phyloP scores from a whole-genome alignment of 306 rosid genomes.

The Astragalus membranaceus region DNA sequence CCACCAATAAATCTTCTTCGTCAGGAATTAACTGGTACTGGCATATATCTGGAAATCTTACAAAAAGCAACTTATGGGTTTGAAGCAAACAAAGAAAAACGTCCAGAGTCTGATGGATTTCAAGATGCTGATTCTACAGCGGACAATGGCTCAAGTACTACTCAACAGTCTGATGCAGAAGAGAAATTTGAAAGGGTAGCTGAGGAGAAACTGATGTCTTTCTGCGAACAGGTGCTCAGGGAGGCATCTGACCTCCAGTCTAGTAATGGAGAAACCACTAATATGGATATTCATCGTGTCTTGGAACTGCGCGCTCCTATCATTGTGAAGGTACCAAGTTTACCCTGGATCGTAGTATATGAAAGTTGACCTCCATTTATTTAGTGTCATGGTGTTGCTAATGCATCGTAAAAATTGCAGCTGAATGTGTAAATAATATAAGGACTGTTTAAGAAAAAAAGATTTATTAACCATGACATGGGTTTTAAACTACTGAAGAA shows the following conservation, averaged over 20 bases:
- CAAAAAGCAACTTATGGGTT: constrained; percentile 73
- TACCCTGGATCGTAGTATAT: not conserved
- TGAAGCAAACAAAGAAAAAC: constrained; percentile 31
- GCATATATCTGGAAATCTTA: constrained; percentile 78
- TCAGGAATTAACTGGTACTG: constrained; percentile 84
- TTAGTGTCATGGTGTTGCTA: not conserved
- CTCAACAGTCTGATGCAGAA: constrained; percentile 42
- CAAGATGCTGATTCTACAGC: constrained; percentile 28
- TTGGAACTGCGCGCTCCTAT: constrained; percentile 89
- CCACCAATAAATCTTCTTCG: constrained; percentile 96
- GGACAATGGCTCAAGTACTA: constrained; percentile 29
- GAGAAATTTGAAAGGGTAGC: constrained; percentile 71
- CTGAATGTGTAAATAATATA: not conserved
- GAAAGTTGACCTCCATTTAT: constrained; percentile 11
- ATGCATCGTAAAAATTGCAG: constrained; percentile 1
- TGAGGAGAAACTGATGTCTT: constrained; percentile 82
- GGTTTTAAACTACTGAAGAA: not conserved
- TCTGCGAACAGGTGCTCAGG: constrained; percentile 86
- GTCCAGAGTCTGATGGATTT: constrained; percentile 17
- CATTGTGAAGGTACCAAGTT: constrained; percentile 65
- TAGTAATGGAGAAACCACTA: constrained; percentile 64
- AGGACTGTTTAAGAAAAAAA: too few species aligned
- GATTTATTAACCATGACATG: not conserved
- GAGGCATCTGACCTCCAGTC: constrained; percentile 97
- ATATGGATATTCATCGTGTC: constrained; percentile 85